phyloP scores from a whole-genome alignment of 371 early-diverging fungal species.

The Rhizomucor miehei region DNA sequence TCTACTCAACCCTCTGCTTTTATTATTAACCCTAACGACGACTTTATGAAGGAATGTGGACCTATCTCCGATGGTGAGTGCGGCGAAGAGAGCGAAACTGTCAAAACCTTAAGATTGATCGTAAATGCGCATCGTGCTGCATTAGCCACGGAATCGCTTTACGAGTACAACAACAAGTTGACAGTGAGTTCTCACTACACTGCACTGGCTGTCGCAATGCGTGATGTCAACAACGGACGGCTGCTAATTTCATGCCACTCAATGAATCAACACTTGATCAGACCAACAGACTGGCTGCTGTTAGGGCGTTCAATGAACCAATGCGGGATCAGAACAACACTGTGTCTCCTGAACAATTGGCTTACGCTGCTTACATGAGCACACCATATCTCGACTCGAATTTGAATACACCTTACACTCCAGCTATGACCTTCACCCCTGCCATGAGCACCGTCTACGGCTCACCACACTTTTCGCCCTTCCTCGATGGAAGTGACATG shows the following conservation, averaged over 20 bases:
- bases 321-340: too few relatives aligned
- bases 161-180: too few relatives aligned
- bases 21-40: constrained; percentile 1
- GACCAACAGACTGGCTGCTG: too few relatives aligned
- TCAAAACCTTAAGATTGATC: constrained; percentile 19
- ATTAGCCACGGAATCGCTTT: constrained; percentile 12
- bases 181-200: too few relatives aligned
- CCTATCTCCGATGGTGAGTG: constrained; percentile 18
- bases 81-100: constrained; percentile 9
- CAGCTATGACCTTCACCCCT: constrained; percentile 33
- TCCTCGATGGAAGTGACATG: constrained; percentile 19
- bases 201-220: too few relatives aligned
- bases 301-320: too few relatives aligned
- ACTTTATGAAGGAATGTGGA: neutral
- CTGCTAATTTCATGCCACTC: too few relatives aligned
- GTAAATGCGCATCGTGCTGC: constrained; percentile 12
- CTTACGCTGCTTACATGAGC: too few relatives aligned
- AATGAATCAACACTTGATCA: too few relatives aligned
- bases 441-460: constrained; percentile 19
- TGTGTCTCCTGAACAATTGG: too few relatives aligned
- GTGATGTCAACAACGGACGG: too few relatives aligned
- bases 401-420: constrained; percentile 34
- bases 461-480: constrained; percentile 23
- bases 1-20: too few relatives aligned
- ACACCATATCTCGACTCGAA: constrained; percentile 34